phyloP scores from a whole-genome alignment of 2,329 filamentous ascomycete genomes.

The Ceratocystis albifundus region DNA sequence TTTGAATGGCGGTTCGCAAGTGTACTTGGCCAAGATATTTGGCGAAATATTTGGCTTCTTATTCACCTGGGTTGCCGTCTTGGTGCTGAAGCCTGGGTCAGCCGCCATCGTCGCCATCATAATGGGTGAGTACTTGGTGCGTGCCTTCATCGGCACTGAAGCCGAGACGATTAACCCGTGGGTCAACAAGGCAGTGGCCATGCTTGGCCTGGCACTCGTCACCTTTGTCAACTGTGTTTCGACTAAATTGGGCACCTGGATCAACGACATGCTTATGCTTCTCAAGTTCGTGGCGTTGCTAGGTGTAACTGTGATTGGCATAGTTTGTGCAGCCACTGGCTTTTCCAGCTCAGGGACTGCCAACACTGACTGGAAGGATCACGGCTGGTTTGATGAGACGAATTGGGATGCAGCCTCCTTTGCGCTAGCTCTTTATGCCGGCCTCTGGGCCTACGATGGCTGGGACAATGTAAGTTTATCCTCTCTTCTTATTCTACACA shows the following conservation, averaged over 20 bases:
- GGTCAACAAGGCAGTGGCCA: conserved; percentile 80
- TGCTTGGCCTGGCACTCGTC: conserved; percentile 62
- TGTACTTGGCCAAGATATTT: conserved; percentile 92
- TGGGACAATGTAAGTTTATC: conserved; percentile 82
- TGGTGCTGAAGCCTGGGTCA: conserved; percentile 86
- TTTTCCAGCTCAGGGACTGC: conserved; percentile 64
- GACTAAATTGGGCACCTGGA: conserved; percentile 72
- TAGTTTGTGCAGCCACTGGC: conserved; percentile 80
- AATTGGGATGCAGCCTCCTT: conserved; percentile 69
- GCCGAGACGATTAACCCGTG: conserved; percentile 69
- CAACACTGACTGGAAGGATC: conserved; percentile 75
- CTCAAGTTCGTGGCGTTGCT: conserved; percentile 87
- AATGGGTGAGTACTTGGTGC: conserved; percentile 93
- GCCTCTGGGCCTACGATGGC: conserved; percentile 94
- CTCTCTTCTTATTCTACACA: neutral
- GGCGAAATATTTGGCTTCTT: conserved; percentile 86
- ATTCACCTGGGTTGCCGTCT: conserved; percentile 91
- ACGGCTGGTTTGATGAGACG: conserved; percentile 80
- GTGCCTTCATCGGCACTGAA: conserved; percentile 76
- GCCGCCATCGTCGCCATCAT: conserved; percentile 94
- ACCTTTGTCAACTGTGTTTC: conserved; percentile 84
- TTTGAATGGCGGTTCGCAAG: conserved; percentile 84
- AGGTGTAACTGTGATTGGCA: conserved; percentile 73
- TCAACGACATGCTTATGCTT: conserved; percentile 92
- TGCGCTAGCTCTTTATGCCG: conserved; percentile 90